Conservation (phyloP, 805 yeast genomes). For the Teunomyces lycoperdinae region DNA sequence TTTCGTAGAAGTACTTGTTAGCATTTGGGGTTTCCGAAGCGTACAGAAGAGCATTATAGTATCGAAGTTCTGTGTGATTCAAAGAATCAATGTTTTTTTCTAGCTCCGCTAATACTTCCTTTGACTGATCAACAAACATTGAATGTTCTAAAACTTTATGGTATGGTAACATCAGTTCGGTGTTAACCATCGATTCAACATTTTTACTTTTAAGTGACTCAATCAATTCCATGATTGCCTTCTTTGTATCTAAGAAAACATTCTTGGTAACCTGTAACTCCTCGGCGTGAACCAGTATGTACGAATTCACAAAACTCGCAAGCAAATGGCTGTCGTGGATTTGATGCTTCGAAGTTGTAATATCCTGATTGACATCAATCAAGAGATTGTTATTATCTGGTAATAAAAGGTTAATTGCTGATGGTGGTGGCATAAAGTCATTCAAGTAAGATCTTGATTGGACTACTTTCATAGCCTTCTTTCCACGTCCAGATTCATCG, state of each 20-base stretch:
- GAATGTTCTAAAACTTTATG: slow-evolving; percentile 14
- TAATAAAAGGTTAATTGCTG: slow-evolving; percentile 26
- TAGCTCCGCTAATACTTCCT: slow-evolving; percentile 1
- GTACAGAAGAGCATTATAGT: not conserved
- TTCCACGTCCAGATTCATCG: slow-evolving; percentile 30
- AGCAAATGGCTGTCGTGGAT: slow-evolving; percentile 10
- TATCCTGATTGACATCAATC: slow-evolving; percentile 18
- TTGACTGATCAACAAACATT: slow-evolving; percentile 23
- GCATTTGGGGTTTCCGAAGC: not conserved
- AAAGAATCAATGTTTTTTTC: not conserved
- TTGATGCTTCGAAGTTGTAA: slow-evolving; percentile 2
- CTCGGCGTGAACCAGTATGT: not conserved
- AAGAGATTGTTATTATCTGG: slow-evolving; percentile 16
- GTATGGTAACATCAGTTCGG: not conserved
- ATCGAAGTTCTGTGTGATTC: slow-evolving; percentile 1
- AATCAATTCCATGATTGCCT: slow-evolving; percentile 8
- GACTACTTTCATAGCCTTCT: slow-evolving; percentile 22
- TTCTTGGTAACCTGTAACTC: slow-evolving; percentile 5
- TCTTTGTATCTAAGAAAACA: slow-evolving; percentile 13
- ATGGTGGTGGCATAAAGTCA: slow-evolving; percentile 41
- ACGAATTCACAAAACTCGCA: slow-evolving; percentile 2
- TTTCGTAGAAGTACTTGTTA: slow-evolving; percentile 32
- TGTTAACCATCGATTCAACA: not conserved
- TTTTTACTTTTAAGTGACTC: slow-evolving; percentile 4
- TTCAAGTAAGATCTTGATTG: slow-evolving; percentile 39